Evolutionary conservation across 805 yeast genomes (phyloP), one percentile per base, ranked within the genome.

Genomic region (Saccharomycopsis fibuligera): DNA sequence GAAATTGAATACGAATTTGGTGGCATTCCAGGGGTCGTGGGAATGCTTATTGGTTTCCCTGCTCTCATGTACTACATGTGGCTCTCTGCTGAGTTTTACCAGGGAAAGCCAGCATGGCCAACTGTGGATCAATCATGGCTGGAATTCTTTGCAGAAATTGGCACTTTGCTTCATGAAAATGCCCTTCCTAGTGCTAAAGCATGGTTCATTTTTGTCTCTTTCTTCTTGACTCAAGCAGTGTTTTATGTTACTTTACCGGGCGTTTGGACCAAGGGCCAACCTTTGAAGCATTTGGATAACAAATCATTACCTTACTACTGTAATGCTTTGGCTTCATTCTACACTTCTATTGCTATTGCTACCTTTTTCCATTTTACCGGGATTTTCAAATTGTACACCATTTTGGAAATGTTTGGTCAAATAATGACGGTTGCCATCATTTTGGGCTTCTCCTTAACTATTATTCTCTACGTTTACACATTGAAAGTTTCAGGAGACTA

Each of bases 61-160:
- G 61, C 83, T 41, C 72, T 93, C 61, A 93, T 93, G 99, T 87
- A 83, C 74, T 93, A 93, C 68, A 84, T 93, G 93, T 91, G 96
- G 95, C 81, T 91, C 47, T 76, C 88, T 59, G 91, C 93, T 45
- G 76, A 78, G 54, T 89, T 83, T 64, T 87, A 88, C 66, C 70
- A 70, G 54, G 96, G 96, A 1, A 60, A 69, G 43, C 73, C 86
- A 25, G 88, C 96, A 22, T 67, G 73, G 64, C 96, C 96, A 2
- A 61, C 63, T 0, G 72, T 63, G 3, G 79, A 69, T 44, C 79
- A 84, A 64, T 66, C 70, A 35, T 82, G 76, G 78, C 27, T 49
- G 22, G 74, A 67, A 1, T 88, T 78, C 59, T 50, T 73, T 10
- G 53, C 48, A 42, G 74, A 70, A 50, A 63, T 78, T 55, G 71